A percentile compares a stretch with the other conserved stretches of the same genome.
These are phyloP conservation scores for Brachypodium distachyon DNA, from an alignment of 202 grass and related monocot genomes.

Conservation along the genomic window DNA sequence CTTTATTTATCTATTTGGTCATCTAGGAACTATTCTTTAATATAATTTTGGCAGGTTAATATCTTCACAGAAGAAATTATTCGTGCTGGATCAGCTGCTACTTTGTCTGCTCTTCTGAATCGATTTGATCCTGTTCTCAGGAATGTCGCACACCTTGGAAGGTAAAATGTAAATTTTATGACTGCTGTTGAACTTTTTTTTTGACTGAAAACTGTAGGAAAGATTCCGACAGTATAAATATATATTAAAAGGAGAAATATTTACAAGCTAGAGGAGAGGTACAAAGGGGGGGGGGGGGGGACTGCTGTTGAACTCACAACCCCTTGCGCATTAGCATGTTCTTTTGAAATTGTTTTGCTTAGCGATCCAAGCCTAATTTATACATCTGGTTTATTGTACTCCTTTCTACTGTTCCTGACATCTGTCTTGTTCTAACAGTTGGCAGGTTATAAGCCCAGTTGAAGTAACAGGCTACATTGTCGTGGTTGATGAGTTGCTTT, in stretches of 20 bases:
- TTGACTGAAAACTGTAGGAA: too few relatives aligned
- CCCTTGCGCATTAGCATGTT: not conserved
- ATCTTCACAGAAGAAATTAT: constrained; percentile 99
- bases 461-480: constrained; percentile 87
- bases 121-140: constrained; percentile 94
- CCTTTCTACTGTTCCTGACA: constrained; percentile 19
- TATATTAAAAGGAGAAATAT: too few relatives aligned
- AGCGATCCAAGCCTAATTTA: not conserved
- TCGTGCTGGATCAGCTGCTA: constrained; percentile 88
- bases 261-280: too few relatives aligned
- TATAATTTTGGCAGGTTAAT: constrained; percentile 43
- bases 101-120: constrained; percentile 92
- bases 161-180: constrained; percentile 37
- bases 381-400: not conserved
- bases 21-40: not conserved
- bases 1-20: constrained; percentile 14
- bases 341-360: constrained; percentile 14
- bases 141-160: constrained; percentile 79
- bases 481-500: constrained; percentile 67
- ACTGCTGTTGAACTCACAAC: too few relatives aligned
- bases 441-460: constrained; percentile 96
- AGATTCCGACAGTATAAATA: too few relatives aligned
- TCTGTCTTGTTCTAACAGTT: constrained; percentile 45
- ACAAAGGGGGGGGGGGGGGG: too few relatives aligned
- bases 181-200: not conserved